Evolutionary conservation across 345 rosid species (phyloP).

Genomic region (Punica granatum): DNA sequence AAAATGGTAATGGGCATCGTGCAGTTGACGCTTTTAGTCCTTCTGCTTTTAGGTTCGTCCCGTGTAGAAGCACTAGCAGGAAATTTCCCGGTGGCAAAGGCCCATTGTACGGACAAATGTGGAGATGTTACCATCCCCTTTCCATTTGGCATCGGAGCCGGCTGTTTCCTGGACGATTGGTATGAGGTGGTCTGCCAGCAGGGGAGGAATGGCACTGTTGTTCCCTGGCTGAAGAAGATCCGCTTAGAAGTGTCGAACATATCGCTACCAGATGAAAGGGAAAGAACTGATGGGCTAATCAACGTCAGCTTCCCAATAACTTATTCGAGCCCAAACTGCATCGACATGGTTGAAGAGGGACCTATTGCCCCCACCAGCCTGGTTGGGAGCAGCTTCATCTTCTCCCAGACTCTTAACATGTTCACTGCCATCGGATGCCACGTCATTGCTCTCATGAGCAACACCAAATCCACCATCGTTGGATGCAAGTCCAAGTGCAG

Average conservation of each 20-base stretch:
- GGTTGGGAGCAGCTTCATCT: neutral
- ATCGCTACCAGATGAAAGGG: neutral
- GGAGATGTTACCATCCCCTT: slow-evolving; percentile 6
- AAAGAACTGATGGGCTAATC: neutral
- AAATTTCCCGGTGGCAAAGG: neutral
- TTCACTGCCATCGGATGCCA: too few relatives aligned
- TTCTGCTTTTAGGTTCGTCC: neutral
- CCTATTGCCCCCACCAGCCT: neutral
- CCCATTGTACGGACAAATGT: neutral
- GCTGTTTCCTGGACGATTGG: slow-evolving; percentile 5
- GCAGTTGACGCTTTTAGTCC: neutral
- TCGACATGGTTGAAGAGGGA: neutral
- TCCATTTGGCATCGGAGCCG: slow-evolving; percentile 4
- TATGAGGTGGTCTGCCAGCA: neutral
- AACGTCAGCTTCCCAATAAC: neutral
- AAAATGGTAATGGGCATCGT: neutral
- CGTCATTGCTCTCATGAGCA: too few relatives aligned
- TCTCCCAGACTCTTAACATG: neutral
- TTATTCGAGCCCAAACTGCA: neutral
- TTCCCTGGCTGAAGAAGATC: slow-evolving; percentile 2
- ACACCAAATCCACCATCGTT: too few relatives aligned
- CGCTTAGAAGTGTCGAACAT: neutral
- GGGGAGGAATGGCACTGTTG: neutral
- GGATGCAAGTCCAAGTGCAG: too few relatives aligned
- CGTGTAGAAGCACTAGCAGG: neutral